A percentile compares a stretch with the other conserved stretches of the same genome.
Conservation (phyloP, 148 eudicot species). For the Silene latifolia region DNA sequence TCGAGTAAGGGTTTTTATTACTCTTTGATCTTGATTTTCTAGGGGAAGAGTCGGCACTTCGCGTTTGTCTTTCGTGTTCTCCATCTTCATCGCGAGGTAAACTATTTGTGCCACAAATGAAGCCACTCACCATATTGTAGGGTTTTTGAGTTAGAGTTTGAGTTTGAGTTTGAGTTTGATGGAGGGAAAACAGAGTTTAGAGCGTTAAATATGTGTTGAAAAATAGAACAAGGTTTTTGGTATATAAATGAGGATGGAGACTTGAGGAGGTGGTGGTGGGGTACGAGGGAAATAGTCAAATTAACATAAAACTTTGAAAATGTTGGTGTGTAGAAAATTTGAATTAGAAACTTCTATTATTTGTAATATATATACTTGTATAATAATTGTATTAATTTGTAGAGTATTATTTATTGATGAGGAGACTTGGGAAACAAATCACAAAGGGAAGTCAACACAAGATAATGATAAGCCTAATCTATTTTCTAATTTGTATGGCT, state of each 20-base stretch:
- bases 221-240: not conserved
- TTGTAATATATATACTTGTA: no score
- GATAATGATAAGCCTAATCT: not conserved
- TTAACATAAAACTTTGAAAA: not conserved
- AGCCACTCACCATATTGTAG: conserved; percentile 26
- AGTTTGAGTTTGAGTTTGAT: not conserved
- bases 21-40: conserved; percentile 15
- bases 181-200: not conserved
- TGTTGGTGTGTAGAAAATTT: not conserved
- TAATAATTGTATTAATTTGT: no score
- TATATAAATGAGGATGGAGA: not conserved
- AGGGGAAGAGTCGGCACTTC: conserved; percentile 31
- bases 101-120: conserved; percentile 30
- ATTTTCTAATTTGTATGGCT: not conserved
- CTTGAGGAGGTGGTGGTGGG: not conserved
- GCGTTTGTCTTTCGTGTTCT: conserved; percentile 12
- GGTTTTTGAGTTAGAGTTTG: not conserved
- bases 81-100: conserved; percentile 26
- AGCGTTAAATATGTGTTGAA: not conserved
- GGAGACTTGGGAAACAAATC: conserved; percentile 1
- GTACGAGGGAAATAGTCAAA: conserved; percentile 1
- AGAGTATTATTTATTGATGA: not conserved
- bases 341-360: not conserved
- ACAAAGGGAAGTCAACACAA: not conserved
- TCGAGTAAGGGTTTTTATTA: conserved; percentile 38